phyloP scores from a whole-genome alignment of 139 green algal genomes.

The Pycnococcus provasolii region DNA sequence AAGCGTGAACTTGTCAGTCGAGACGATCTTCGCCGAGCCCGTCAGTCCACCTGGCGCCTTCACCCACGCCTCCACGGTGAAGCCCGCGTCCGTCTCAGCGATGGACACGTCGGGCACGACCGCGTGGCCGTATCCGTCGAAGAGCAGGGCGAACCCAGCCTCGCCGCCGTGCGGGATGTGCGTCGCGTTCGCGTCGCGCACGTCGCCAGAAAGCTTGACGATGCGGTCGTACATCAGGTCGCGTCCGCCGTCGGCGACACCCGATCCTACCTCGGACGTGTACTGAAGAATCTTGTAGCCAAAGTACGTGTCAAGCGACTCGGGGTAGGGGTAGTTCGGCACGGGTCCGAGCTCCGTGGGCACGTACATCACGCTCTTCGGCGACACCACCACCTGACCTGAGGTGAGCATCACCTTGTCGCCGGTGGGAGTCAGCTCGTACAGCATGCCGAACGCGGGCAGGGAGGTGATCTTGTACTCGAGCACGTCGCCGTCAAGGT shows the following conservation, averaged over 20 bases:
- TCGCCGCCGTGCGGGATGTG: slow-evolving; percentile 8
- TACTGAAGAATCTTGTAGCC: slow-evolving; percentile 2
- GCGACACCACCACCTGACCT: neutral
- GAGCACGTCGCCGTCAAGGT: slow-evolving; percentile 9
- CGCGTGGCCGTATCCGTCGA: slow-evolving; percentile 5
- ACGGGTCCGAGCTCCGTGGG: neutral
- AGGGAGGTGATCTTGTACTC: slow-evolving; percentile 5
- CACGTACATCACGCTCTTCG: neutral
- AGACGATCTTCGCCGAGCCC: neutral
- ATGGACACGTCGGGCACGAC: neutral
- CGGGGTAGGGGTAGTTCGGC: too few species aligned
- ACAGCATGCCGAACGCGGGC: slow-evolving; percentile 5
- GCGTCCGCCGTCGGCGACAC: too few species aligned
- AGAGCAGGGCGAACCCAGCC: neutral
- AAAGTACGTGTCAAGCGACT: neutral
- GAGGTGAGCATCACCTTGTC: slow-evolving; percentile 4
- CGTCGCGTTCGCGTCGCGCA: neutral
- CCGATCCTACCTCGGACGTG: neutral
- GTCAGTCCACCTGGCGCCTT: neutral
- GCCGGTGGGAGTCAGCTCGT: neutral
- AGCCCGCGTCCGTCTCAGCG: neutral
- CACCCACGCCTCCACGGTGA: neutral
- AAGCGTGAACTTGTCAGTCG: neutral
- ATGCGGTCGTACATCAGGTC: neutral
- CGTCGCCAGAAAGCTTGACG: neutral